Evolutionary conservation across 176 grass and related monocot genomes (phyloP).

Genomic region (Poa pratensis): DNA sequence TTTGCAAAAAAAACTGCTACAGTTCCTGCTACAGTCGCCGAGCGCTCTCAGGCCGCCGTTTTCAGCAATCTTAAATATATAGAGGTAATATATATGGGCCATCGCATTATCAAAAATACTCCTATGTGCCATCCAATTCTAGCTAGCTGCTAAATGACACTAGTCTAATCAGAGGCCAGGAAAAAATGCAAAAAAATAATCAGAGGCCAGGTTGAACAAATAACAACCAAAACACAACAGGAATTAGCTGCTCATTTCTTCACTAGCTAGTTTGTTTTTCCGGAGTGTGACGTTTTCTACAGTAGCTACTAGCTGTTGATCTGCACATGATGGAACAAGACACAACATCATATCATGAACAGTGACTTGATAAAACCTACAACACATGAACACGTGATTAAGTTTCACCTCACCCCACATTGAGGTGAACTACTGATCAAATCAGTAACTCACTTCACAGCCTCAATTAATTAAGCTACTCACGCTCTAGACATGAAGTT

Average conservation of each 20-base stretch:
- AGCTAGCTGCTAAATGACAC: not conserved
- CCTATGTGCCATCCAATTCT: not conserved
- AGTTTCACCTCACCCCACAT: not conserved
- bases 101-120: no score
- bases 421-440: not conserved
- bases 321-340: not conserved
- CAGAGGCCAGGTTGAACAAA: not conserved
- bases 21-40: no score
- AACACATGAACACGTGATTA: no score
- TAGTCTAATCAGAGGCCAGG: not conserved
- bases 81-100: no score
- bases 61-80: no score
- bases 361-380: no score
- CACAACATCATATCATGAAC: no score
- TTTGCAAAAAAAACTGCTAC: no score
- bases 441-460: constrained; percentile 6
- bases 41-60: no score
- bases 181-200: no score
- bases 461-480: not conserved
- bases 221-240: not conserved
- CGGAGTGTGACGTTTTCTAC: not conserved
- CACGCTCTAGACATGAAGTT: not conserved
- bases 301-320: not conserved
- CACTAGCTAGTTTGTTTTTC: not conserved
- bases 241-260: not conserved